phyloP scores from a whole-genome alignment of 2,329 filamentous ascomycete species.

The Lachnum nothofagi region DNA sequence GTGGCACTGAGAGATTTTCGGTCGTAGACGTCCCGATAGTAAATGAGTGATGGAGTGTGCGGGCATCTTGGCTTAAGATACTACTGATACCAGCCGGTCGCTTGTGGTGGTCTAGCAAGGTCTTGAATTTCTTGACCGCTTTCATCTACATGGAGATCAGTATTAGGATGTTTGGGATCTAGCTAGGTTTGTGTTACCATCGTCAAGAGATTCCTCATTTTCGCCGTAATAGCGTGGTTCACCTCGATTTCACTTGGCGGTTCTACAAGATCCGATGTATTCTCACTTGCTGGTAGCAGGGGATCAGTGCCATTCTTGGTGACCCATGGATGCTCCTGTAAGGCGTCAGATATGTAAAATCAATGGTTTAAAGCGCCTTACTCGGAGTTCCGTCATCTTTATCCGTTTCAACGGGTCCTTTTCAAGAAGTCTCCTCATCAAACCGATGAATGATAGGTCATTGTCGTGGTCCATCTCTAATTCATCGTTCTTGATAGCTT shows the following conservation, averaged over 20 bases:
- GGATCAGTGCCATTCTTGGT: conserved; percentile 73
- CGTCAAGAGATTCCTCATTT: conserved; percentile 78
- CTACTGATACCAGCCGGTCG: conserved; percentile 50
- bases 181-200: conserved; percentile 52
- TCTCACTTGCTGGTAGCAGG: conserved; percentile 76
- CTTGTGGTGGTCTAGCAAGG: conserved; percentile 55
- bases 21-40: conserved; percentile 33
- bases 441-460: conserved; percentile 64
- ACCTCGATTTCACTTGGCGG: conserved; percentile 86
- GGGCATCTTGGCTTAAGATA: conserved; percentile 53
- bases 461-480: conserved; percentile 58
- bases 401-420: conserved; percentile 83
- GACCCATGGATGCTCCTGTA: conserved; percentile 86
- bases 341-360: not conserved
- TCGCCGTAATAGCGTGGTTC: conserved; percentile 82
- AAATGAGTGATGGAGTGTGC: conserved; percentile 51
- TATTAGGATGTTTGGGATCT: not conserved
- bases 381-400: conserved; percentile 73
- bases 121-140: conserved; percentile 85
- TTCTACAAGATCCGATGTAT: conserved; percentile 74
- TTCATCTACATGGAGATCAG: conserved; percentile 58
- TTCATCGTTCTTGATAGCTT: conserved; percentile 73
- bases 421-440: conserved; percentile 70
- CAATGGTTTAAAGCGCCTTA: conserved; percentile 41
- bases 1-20: conserved; percentile 36